Base-by-base conservation (phyloP, 1,284 basidiomycete genomes). In the Exobasidium cylindrosporum region DNA sequence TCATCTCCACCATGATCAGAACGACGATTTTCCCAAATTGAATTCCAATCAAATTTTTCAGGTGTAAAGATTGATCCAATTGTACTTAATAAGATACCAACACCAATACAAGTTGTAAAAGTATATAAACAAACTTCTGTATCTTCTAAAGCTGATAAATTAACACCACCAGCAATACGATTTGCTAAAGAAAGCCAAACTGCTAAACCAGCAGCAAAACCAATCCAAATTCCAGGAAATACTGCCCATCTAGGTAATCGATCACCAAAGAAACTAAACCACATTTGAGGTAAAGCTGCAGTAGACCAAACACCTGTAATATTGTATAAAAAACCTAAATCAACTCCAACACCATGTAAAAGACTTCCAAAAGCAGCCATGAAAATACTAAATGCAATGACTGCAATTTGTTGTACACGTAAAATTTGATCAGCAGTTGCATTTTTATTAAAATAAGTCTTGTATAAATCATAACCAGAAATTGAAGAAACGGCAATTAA, bases 401-500 rank as follows among this genome's bases (percentile, higher is more conserved):
- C 77, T 21, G 65, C 66, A 35, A 63, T 61, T 44, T 77, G 77
- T 52, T 72, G 71, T 21, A 68, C 64, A 4, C 62, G 58, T 13
- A 78, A 64, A n/a, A 74, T 65, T 7, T 62, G 50, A 17, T 68
- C 61, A 21, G 67, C 59, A 10, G 62, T 66, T 6, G 73, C 72
- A 2, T 54, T 59, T 1, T 62, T 65, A 23, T 66, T 62, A 63
- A 74, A 66, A 58, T 75, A 75, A 28, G 69, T 52, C 61, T 66
- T 68, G 64, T 64, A 64, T 46, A 75, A 62, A 59, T 82, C 84
- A 71, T 74, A 86, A 75, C 83, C 82, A 29, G 83, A 65, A 11
- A 84, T 77, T 3, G 82, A 81, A 0, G 88, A 86, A 0, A 87
- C 85, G 0, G 92, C 92, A 70, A 95, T 93, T 57, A 94, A 84